Evolutionary conservation across 2,329 filamentous ascomycete species (phyloP), one percentile per base, ranked within the genome.

Genomic region (Exutisphaerella laricina): DNA sequence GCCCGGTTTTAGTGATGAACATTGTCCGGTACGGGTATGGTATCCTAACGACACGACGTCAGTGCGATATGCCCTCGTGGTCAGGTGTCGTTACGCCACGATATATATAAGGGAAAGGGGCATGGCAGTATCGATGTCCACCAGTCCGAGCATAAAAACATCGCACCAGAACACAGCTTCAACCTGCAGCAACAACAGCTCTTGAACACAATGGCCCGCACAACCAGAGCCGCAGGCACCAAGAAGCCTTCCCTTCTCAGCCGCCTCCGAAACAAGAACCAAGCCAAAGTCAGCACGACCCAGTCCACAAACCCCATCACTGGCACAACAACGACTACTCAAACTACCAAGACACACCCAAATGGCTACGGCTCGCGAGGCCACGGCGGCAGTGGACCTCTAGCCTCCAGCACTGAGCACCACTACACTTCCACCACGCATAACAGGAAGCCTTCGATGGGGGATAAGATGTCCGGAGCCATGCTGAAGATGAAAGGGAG

Each of bases 381-480:
- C 21, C 53, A 58, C 41, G 51, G 52, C 14, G 54, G 55, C 18
- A 29, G 42, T 9, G 53, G 54, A 6, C 57, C 55, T 8, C 22
- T 58, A 37, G 53, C 55, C 6, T 41, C 51, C 26, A 56, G 53
- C 51, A 26, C 51, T 47, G 30, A 45, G n/a, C 49, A 45, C 4
- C 50, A 53, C 28, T 48, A 46, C 28, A 57, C 54, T 12, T 42
- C 42, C 22, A 46, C 47, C 37, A 52, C n/a, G 14, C 83, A 86
- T 41, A 77, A 78, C 61, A 79, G 84, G 58, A 78, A 81, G 57
- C 74, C 78, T 18, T 20, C 9, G 28, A 70, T 89, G 52, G 82
- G 82, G 34, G 85, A 90, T 69, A 90, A 89, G 67, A 74, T 90
- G 55, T 81, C 77, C 37, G 86, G 86, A 13, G 85, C 84, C 0